Evolutionary conservation across 176 grass and related monocot species (phyloP).

Genomic region (Pharus latifolius): DNA sequence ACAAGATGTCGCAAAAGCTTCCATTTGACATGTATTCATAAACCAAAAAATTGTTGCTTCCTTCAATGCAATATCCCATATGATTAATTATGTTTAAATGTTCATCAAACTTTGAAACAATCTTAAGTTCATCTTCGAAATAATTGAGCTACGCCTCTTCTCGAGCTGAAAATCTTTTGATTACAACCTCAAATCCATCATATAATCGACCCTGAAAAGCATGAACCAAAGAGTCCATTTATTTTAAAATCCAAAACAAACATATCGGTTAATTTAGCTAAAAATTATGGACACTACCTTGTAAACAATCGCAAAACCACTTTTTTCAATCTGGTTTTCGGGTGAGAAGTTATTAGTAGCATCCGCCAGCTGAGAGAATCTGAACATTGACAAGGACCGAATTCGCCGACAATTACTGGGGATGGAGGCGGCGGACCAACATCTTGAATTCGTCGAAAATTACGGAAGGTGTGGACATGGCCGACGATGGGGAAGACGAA

Average conservation of each 20-base stretch:
- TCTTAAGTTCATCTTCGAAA: background rate
- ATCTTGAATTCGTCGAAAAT: too few species aligned
- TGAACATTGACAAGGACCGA: background rate
- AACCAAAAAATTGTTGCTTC: background rate
- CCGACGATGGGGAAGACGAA: background rate
- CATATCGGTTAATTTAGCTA: too few species aligned
- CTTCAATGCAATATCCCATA: background rate
- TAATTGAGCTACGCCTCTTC: background rate
- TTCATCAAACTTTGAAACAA: background rate
- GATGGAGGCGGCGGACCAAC: too few species aligned
- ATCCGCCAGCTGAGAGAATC: background rate
- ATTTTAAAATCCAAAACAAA: too few species aligned
- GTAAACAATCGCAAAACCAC: background rate
- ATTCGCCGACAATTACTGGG: too few species aligned
- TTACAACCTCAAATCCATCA: background rate
- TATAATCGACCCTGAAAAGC: constrained; percentile 11
- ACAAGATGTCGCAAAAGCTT: background rate
- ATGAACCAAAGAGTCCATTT: too few species aligned
- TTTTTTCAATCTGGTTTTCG: background rate
- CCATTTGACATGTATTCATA: background rate
- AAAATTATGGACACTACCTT: background rate
- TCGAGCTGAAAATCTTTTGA: background rate
- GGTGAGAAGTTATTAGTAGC: background rate
- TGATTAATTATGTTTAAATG: too few species aligned
- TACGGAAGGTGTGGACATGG: background rate